Evolutionary conservation across 2,329 filamentous ascomycete genomes (phyloP).

Genomic region (Hypocreales sp.): DNA sequence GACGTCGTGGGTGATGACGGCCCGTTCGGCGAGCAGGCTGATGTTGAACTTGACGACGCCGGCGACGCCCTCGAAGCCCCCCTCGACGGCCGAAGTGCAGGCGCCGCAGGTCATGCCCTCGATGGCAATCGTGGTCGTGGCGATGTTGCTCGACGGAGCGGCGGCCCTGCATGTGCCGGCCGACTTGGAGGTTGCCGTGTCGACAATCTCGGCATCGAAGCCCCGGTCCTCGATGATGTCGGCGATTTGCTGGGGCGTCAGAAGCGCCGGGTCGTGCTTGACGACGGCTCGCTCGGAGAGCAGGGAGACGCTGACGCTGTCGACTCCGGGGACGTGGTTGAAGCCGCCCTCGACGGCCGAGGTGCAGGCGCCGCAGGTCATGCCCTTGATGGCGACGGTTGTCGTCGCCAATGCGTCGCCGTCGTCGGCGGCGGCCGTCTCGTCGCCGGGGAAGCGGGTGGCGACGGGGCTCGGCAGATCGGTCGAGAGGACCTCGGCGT

Average conservation of each 20-base stretch:
- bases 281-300: constrained; percentile 76
- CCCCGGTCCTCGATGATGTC: constrained; percentile 56
- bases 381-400: constrained; percentile 66
- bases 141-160: constrained; percentile 21
- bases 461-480: constrained; percentile 47
- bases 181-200: constrained; percentile 36
- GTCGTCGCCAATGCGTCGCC: constrained; percentile 41
- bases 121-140: constrained; percentile 74
- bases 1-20: constrained; percentile 72
- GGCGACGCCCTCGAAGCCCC: constrained; percentile 60
- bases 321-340: constrained; percentile 57
- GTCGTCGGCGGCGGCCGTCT: constrained; percentile 21
- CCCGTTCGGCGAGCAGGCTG: constrained; percentile 81
- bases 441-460: constrained; percentile 18
- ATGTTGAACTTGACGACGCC: constrained; percentile 87
- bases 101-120: constrained; percentile 97
- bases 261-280: constrained; percentile 51
- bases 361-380: constrained; percentile 86
- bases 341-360: constrained; percentile 73
- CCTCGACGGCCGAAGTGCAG: constrained; percentile 83
- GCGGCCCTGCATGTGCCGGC: no score
- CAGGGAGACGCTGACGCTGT: constrained; percentile 66
- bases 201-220: constrained; percentile 66
- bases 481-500: constrained; percentile 74
- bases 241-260: constrained; percentile 36